Evolutionary conservation across 176 grass and related monocot genomes (phyloP).

Genomic region (Carex pumila): DNA sequence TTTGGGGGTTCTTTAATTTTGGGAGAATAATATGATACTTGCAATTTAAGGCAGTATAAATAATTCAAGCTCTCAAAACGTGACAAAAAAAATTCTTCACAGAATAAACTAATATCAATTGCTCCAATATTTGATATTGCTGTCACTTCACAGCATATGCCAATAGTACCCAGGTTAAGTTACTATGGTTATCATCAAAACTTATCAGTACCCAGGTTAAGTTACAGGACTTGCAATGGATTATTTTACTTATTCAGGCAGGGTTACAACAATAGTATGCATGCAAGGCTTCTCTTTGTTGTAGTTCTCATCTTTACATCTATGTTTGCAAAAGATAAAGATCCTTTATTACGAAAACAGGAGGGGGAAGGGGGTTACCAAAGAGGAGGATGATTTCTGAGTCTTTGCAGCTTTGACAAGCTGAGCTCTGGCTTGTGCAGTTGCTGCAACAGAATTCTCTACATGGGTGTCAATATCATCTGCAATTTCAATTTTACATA

Average conservation of each 20-base stretch:
- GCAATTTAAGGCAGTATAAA: not conserved
- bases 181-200: not conserved
- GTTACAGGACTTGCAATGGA: not conserved
- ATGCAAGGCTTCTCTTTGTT: not conserved
- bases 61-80: not conserved
- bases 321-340: not conserved
- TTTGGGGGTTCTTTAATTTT: not conserved
- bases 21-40: not conserved
- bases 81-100: not conserved
- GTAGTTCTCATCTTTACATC: not conserved
- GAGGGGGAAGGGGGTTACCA: conserved; percentile 20
- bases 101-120: not conserved
- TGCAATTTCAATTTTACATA: conserved; percentile 20
- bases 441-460: conserved; percentile 28
- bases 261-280: not conserved
- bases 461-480: conserved; percentile 55
- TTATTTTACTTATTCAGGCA: not conserved
- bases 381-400: conserved; percentile 56
- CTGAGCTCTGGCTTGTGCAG: conserved; percentile 22
- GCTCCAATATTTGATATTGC: not conserved
- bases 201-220: not conserved
- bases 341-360: not conserved
- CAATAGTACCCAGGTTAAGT: not conserved
- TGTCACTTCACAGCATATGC: not conserved
- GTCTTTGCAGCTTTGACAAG: conserved; percentile 26